Evolutionary conservation across 1,284 basidiomycete genomes (phyloP), one percentile per base, ranked within the genome.

Genomic region (Pholiota adiposa): DNA sequence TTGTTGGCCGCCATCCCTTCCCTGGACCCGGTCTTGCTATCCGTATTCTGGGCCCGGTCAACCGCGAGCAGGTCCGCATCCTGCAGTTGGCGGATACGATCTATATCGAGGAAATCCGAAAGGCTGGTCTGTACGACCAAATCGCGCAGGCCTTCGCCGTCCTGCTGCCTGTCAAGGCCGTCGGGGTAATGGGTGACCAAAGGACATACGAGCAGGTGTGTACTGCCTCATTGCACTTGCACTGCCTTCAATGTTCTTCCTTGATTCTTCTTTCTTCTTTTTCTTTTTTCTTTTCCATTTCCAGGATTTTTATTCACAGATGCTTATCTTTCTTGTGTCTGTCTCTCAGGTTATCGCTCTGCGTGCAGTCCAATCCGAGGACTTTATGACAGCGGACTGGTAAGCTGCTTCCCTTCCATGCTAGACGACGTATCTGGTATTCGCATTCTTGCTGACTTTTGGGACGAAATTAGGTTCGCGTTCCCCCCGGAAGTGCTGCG

Each of bases 21-120:
- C 97, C 97, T 19, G 97, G 97, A 1, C 97, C 97, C 2, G 97
- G 97, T 56, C 89, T 99, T 48, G 97, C 97, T n/a, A 99, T 99
- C 72, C 94, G 97, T 43, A 99, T 99, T 66, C 85, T 99, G 21
- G 97, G 97, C 1, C 92, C 94, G 44, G 94, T 99, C 59, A 98
- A 89, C 19, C 88, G 92, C 51, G 92, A 92, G 41, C 97, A 99
- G 78, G 96, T 99, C 64, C 83, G 87, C 69, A 94, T 97, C 65
- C 82, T 97, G n/a, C 97, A 99, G 75, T 87, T 92, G 54, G 97
- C 97, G 1, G 97, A 99, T 75, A 85, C 79, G 69, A 99, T 99
- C 75, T 99, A 97, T 81, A 96, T 99, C 66, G 96, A 98, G 68
- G 97, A 99, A 81, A 98, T 99, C 70, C 87, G 94, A 46, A 91